Evolutionary conservation across 305 asterid species (phyloP), one percentile per base, ranked within the genome.

Genomic region (Solanum aculeatissimum): DNA sequence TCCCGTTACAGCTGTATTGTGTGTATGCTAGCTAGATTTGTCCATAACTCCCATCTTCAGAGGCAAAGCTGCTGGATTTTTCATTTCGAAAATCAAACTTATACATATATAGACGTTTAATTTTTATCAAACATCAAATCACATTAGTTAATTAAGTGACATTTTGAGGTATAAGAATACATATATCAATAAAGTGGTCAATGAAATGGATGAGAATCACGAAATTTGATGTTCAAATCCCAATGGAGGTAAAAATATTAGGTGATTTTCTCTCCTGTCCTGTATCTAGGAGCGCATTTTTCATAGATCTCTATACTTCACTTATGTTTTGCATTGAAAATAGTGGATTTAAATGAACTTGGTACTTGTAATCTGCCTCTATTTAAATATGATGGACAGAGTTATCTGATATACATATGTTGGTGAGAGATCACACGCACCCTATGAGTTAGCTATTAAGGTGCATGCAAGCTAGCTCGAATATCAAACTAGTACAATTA

Each of bases 1-100:
- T 19, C 62, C 84, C 82, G 82, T 87, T 90, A 89, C 93, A 89
- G 93, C 94, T 90, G 90, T 88, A 45, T 62, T 54, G 66, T 78
- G 82, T 11, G 47, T 75, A 53, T 78, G 47, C 66, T 78, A 78
- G 42, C 66, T 51, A 78, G 49, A 29, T 78, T 54, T 78, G 49
- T 53, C 45, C 66, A 53, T 75, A 12, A 47, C 81, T 11, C 21
- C 65, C 66, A 55, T 58, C 32, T 21, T 58, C 66, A 11, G 68
- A 23, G 35, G 23, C 66, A 11, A 35, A 23, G 35, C 25, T 60
- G 16, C 68, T 60, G 2, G 68, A 60, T 60, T 15, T 60, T 60
- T 11, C 25, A 11, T 60, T 60, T 60, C 9, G 68, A 60, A 23
- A 60, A 60, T 60, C 35, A 60, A 60, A 60, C 35, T 15, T 29